phyloP scores from a whole-genome alignment of 768 basidiomycete species.

The Termitomyces sp. region DNA sequence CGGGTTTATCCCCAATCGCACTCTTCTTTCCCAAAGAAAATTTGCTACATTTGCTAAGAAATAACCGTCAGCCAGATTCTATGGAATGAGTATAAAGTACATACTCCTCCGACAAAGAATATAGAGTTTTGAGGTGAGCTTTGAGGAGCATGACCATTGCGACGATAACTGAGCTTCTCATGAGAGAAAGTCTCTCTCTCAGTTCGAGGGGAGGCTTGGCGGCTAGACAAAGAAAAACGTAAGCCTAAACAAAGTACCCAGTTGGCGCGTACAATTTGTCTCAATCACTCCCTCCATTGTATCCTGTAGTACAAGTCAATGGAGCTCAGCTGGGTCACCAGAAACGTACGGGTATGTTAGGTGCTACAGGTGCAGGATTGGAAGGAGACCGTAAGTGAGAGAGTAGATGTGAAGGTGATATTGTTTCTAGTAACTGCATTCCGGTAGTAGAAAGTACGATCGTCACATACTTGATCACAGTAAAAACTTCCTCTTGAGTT shows the following conservation, averaged over 20 bases:
- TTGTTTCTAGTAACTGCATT: conserved; percentile 71
- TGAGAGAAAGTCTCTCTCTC: conserved; percentile 27
- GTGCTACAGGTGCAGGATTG: conserved; percentile 7
- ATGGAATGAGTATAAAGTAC: conserved; percentile 21
- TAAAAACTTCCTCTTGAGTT: conserved; percentile 87
- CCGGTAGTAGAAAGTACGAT: conserved; percentile 72
- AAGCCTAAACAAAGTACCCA: background rate
- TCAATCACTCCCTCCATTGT: conserved; percentile 16
- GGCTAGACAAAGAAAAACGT: background rate
- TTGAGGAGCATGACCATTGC: conserved; percentile 88
- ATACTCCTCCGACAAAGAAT: conserved; percentile 89
- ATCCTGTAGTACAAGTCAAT: conserved; percentile 7
- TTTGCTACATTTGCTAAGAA: conserved; percentile 81
- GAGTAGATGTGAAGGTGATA: conserved; percentile 69
- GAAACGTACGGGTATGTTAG: conserved; percentile 10
- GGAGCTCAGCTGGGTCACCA: background rate
- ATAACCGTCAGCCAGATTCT: background rate
- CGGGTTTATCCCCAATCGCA: conserved; percentile 80
- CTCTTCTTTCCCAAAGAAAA: conserved; percentile 88
- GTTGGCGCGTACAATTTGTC: conserved; percentile 2
- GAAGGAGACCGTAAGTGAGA: conserved; percentile 46
- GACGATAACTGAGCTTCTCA: conserved; percentile 71
- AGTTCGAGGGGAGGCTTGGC: conserved; percentile 4
- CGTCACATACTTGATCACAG: conserved; percentile 78
- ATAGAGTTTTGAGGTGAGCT: conserved; percentile 75